Percentiles rank a stretch among this genome's conserved stretches.
Evolutionary conservation across 176 grass and related monocot species (phyloP).

Genomic region (Eragrostis curvula): DNA sequence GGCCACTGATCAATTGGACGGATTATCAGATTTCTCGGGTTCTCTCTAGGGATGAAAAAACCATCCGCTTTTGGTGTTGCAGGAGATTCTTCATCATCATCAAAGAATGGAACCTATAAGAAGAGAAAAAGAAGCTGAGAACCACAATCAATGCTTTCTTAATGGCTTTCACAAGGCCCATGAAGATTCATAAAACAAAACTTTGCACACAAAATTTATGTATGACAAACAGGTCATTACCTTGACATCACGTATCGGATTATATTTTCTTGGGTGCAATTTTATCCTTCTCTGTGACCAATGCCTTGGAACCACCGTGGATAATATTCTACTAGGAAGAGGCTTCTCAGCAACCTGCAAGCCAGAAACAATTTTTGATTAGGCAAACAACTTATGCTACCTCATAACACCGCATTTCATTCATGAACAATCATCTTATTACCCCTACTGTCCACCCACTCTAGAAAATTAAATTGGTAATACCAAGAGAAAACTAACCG

Average conservation of each 20-base stretch:
- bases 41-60: conserved; percentile 92
- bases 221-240: conserved; percentile 40
- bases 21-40: conserved; percentile 87
- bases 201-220: background rate
- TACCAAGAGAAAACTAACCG: conserved; percentile 48
- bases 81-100: conserved; percentile 74
- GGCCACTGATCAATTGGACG: conserved; percentile 88
- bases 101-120: conserved; percentile 79
- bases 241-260: conserved; percentile 72
- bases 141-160: conserved; percentile 13
- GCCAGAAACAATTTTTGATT: conserved; percentile 36
- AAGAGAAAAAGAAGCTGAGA: conserved; percentile 4
- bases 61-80: conserved; percentile 91
- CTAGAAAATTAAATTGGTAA: conserved; percentile 34
- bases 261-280: conserved; percentile 75
- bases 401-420: background rate
- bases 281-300: conserved; percentile 93
- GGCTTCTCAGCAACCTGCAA: conserved; percentile 86
- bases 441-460: background rate
- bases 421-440: background rate
- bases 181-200: conserved; percentile 18
- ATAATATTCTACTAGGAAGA: conserved; percentile 62
- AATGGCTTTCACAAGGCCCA: background rate
- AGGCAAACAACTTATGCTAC: background rate
- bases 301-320: conserved; percentile 79